A percentile compares a stretch with the other conserved stretches of the same genome.
Evolutionary conservation across 2,329 filamentous ascomycete species (phyloP).

Genomic region (Talaromyces sp.): DNA sequence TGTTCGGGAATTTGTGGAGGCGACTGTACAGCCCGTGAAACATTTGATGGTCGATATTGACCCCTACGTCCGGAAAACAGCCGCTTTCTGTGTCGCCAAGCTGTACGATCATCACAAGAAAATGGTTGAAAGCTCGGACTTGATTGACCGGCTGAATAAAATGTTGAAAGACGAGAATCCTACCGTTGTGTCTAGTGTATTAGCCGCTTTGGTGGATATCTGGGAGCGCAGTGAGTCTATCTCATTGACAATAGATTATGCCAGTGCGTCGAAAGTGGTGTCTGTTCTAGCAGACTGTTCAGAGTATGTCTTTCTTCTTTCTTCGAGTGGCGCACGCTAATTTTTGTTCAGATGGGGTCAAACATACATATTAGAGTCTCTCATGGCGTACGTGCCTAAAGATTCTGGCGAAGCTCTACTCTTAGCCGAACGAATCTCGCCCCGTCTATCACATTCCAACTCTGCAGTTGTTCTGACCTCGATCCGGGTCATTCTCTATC

Average conservation of each 20-base stretch:
- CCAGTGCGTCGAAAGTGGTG: slow-evolving; percentile 96
- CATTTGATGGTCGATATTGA: slow-evolving; percentile 78
- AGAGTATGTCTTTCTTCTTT: slow-evolving; percentile 60
- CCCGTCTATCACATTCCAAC: slow-evolving; percentile 95
- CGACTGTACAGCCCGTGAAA: slow-evolving; percentile 80
- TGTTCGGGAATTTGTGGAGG: slow-evolving; percentile 91
- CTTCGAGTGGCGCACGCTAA: background rate
- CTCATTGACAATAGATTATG: slow-evolving; percentile 96
- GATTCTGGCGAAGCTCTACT: slow-evolving; percentile 83
- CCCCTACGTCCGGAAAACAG: slow-evolving; percentile 96
- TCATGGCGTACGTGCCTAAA: slow-evolving; percentile 97
- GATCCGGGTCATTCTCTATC: slow-evolving; percentile 91
- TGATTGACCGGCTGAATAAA: slow-evolving; percentile 86
- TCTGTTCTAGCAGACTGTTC: slow-evolving; percentile 95
- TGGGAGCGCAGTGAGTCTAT: slow-evolving; percentile 98
- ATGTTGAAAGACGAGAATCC: slow-evolving; percentile 95
- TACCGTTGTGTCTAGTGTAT: slow-evolving; percentile 89
- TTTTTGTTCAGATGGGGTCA: slow-evolving; percentile 75
- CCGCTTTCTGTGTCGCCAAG: slow-evolving; percentile 93
- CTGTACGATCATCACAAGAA: slow-evolving; percentile 93
- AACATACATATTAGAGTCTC: slow-evolving; percentile 93
- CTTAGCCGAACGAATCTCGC: slow-evolving; percentile 87
- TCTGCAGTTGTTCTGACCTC: slow-evolving; percentile 94
- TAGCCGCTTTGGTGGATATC: slow-evolving; percentile 91
- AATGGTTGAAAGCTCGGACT: slow-evolving; percentile 83